Evolutionary conservation across 2,329 filamentous ascomycete genomes (phyloP).

Genomic region (Clonostachys solani): DNA sequence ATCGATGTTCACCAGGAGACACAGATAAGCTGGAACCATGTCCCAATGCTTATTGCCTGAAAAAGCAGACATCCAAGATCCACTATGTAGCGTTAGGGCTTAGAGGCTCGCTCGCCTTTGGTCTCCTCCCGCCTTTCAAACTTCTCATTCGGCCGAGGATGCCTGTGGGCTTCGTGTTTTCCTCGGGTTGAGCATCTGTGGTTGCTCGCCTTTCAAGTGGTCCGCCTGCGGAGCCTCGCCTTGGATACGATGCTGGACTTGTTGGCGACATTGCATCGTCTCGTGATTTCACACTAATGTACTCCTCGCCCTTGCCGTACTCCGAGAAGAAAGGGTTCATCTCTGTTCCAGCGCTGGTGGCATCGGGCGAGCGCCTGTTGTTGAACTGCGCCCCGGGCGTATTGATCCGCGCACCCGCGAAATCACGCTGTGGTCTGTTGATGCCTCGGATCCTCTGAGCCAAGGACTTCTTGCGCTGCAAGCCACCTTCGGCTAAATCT

Average conservation of each 20-base stretch:
- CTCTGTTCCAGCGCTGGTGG: conserved; percentile 18
- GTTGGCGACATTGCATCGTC: conserved; percentile 40
- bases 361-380: neutral
- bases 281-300: conserved; percentile 38
- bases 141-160: conserved; percentile 79
- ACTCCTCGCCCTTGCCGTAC: conserved; percentile 56
- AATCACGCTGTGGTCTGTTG: conserved; percentile 63
- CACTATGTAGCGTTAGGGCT: conserved; percentile 30
- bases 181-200: conserved; percentile 43
- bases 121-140: conserved; percentile 63
- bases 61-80: conserved; percentile 2
- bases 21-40: neutral
- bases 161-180: conserved; percentile 46
- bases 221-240: conserved; percentile 26
- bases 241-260: conserved; percentile 49
- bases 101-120: conserved; percentile 21
- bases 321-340: conserved; percentile 82
- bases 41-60: neutral
- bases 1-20: too few species aligned
- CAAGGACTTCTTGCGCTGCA: conserved; percentile 90
- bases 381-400: conserved; percentile 39
- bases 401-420: conserved; percentile 53
- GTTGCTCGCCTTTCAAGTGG: conserved; percentile 63
- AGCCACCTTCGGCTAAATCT: conserved; percentile 51
- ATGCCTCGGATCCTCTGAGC: conserved; percentile 88